phyloP scores from a whole-genome alignment of 768 basidiomycete genomes.

The Russula compacta region DNA sequence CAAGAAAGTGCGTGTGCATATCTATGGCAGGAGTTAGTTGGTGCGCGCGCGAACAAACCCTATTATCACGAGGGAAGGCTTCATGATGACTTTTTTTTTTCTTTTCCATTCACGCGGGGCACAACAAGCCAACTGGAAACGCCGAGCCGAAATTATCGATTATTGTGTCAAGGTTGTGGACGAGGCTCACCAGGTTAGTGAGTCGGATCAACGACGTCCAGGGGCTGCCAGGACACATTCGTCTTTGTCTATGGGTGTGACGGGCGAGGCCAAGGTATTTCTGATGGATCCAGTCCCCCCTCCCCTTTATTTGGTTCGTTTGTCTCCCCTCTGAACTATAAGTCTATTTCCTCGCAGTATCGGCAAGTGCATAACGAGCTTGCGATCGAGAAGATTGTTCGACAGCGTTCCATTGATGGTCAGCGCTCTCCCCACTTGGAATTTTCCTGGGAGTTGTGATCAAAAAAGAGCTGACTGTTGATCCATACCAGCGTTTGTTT shows the following conservation, averaged over 20 bases:
- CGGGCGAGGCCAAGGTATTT: conserved; percentile 61
- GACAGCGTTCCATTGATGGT: conserved; percentile 65
- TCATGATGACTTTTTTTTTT: neutral
- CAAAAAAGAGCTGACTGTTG: neutral
- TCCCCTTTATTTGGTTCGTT: neutral
- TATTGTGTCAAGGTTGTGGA: conserved; percentile 72
- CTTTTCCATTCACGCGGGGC: neutral
- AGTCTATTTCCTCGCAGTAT: conserved; percentile 34
- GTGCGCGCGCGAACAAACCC: conserved; percentile 31
- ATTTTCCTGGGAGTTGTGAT: neutral
- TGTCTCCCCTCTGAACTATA: neutral
- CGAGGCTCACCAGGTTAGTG: conserved; percentile 37
- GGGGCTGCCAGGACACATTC: conserved; percentile 35
- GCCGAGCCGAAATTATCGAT: conserved; percentile 60
- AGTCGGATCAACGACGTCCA: conserved; percentile 33
- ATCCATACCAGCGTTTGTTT: conserved; percentile 51
- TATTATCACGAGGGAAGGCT: conserved; percentile 23
- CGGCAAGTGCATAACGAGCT: conserved; percentile 71
- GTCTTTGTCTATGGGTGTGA: conserved; percentile 37
- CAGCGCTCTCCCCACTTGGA: conserved; percentile 20
- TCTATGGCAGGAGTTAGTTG: conserved; percentile 71
- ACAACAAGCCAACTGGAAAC: conserved; percentile 46
- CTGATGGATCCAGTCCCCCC: neutral
- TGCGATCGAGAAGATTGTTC: conserved; percentile 61
- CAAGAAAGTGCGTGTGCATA: conserved; percentile 70